Base-by-base conservation (phyloP, 2,329 filamentous ascomycete genomes). In the Ustilaginoidea virens region DNA sequence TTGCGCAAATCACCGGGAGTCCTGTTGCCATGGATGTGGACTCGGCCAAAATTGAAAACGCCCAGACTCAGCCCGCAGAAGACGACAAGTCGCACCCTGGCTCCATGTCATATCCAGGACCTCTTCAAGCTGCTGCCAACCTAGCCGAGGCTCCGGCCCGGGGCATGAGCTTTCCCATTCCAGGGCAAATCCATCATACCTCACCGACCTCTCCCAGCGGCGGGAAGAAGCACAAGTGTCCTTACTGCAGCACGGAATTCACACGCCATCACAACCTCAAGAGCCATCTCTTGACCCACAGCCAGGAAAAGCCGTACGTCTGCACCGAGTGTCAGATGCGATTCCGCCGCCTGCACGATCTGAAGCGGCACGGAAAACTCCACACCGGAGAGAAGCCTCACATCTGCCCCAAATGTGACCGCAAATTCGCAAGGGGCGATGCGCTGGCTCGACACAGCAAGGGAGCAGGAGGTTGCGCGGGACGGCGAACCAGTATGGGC, bases 221-320 rank as follows among this genome's bases (percentile, higher is more conserved):
- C 11, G 66, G 70, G 29, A 94, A 93, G 58, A 87, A 90, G 46
- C 87, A 98, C 59, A 92, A 90, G 52, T 98, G 90, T 47, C 87
- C 83, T 1, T 93, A 92, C 52, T 98, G 90, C 62, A 74, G 83
- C 22, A 94, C 90, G 5, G 90, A 93, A 46, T 98, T 98, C 43
- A 98, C 90, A 17, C 74, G 90, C 25, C 90, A 96, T 49, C 90
- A 96, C 51, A 96, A 98, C 46, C 69, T 96, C 17, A 98, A 96
- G 58, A 94, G 85, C 42, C 90, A 98, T 57, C 68, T 98, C 33
- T 70, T 98, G 48, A 96, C 90, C 1, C 90, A 96, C 53, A 94
- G 86, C 45, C 87, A 98, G 61, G 90, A 98, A 53, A 98, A 98
- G 55, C 90, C 90, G 0, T 98, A 90, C 47, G 72, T 90, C 17